phyloP scores from a whole-genome alignment of 139 green algal genomes.

The Chlorella vulgaris region DNA sequence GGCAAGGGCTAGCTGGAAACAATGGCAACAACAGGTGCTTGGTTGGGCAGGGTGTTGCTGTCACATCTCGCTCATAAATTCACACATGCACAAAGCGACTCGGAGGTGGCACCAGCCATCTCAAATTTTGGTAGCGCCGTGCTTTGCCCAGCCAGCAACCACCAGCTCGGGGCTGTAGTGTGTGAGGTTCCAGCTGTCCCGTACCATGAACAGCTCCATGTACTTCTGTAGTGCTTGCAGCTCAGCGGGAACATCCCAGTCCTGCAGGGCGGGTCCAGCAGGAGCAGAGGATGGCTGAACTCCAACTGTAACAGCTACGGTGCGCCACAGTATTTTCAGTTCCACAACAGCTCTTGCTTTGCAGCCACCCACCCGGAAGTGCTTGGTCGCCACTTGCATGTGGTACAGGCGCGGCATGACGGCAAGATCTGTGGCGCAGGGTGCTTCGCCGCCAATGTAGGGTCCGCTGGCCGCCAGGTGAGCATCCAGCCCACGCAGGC shows the following conservation, averaged over 20 bases:
- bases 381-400: conserved; percentile 20
- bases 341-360: not conserved
- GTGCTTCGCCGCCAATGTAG: conserved; percentile 62
- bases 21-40: no score
- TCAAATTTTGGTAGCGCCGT: conserved; percentile 9
- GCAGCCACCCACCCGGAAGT: not conserved
- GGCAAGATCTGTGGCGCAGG: conserved; percentile 68
- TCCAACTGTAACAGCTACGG: not conserved
- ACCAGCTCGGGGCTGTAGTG: conserved; percentile 63
- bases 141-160: conserved; percentile 64
- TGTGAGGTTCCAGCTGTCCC: conserved; percentile 69
- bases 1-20: no score
- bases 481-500: conserved; percentile 19
- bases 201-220: conserved; percentile 50
- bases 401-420: conserved; percentile 90
- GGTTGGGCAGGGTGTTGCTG: no score
- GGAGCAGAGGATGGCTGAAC: not conserved
- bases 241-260: conserved; percentile 51
- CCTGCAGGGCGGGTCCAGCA: not conserved
- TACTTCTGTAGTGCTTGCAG: conserved; percentile 61
- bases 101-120: not conserved
- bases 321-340: not conserved
- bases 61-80: no score
- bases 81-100: not conserved
- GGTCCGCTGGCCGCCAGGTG: conserved; percentile 49